Evolutionary conservation across 805 yeast genomes (phyloP).

Genomic region (Starmerella cellae): DNA sequence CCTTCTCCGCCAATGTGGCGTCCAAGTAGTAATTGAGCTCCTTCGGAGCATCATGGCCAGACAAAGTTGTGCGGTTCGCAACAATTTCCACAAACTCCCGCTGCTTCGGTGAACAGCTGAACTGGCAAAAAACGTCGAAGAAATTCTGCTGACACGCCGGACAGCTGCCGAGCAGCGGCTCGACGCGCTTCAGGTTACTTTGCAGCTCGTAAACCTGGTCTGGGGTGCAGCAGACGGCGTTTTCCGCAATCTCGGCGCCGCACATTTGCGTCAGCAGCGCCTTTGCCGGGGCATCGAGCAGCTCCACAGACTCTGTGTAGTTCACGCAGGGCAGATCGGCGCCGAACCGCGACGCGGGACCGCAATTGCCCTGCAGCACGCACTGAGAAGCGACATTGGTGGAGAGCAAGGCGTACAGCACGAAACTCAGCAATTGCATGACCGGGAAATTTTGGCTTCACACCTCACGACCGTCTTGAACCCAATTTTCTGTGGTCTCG

Average conservation of each 20-base stretch:
- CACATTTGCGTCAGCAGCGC: slow-evolving; percentile 44
- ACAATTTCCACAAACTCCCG: slow-evolving; percentile 60
- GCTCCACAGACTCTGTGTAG: slow-evolving; percentile 36
- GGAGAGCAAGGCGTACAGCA: background rate
- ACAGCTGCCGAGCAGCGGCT: slow-evolving; percentile 70
- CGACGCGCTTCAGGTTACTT: slow-evolving; percentile 57
- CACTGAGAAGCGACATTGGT: slow-evolving; percentile 17
- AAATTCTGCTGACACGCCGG: slow-evolving; percentile 89
- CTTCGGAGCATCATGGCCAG: slow-evolving; percentile 48
- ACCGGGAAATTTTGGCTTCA: too few species aligned
- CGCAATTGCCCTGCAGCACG: slow-evolving; percentile 40
- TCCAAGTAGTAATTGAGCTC: slow-evolving; percentile 56
- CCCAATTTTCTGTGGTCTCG: too few species aligned
- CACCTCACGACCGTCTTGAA: too few species aligned
- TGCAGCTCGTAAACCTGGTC: slow-evolving; percentile 44
- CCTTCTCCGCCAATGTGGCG: slow-evolving; percentile 43
- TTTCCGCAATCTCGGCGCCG: slow-evolving; percentile 44
- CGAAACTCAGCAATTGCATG: background rate
- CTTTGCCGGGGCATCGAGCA: slow-evolving; percentile 34
- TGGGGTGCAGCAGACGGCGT: slow-evolving; percentile 54
- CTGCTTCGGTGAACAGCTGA: slow-evolving; percentile 83
- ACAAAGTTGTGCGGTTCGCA: slow-evolving; percentile 34
- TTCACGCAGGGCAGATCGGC: slow-evolving; percentile 66
- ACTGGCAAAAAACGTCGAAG: slow-evolving; percentile 63
- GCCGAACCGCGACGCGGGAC: slow-evolving; percentile 69